Base-by-base conservation (phyloP, 805 yeast genomes). In the Yamadazyma nakazawae region DNA sequence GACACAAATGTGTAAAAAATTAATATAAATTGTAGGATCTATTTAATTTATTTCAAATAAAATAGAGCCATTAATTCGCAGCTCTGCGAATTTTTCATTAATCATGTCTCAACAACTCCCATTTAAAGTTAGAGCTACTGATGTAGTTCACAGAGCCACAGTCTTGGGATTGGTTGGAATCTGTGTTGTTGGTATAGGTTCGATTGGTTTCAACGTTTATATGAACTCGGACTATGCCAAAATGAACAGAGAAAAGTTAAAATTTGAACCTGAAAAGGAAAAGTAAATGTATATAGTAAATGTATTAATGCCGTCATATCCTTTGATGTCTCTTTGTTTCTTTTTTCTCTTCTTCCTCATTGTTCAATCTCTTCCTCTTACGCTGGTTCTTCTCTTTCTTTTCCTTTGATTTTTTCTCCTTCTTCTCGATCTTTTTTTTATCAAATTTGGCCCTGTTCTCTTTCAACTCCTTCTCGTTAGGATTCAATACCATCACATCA, bases 171-270 rank as follows among this genome's bases (percentile, higher is more conserved):
- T 68, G 39, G 66, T 68, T 28, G 76, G 76, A 2, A 62, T 71
- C 54, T 67, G 72, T 53, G 65, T 66, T 43, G 66, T 67, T 45
- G 76, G 75, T 12, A 38, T 66, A 19, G 75, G 75, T 26, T 57
- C 71, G 46, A 64, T 70, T 26, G 32, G 63, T 8, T 72, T 67
- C 60, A 72, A 72, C 55, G 47, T 72, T 25, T 72, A 65, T 57
- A 67, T 68, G 52, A 72, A 72, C 61, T 69, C 75, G 21, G 76
- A 72, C 54, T 72, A 55, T 55, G 71, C 75, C 42, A 57, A 56
- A 32, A 65, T 68, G 70, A 72, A 72, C 62, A 59, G 62, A 52
- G 49, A 66, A 40, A 72, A 72, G 60, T 64, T 68, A 56, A 64
- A 59, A 32, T 72, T 70, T 54, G 63, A 61, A 7, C 50, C 49